Base-by-base conservation (phyloP, 148 eudicot species). In the Hydrangea macrophylla region DNA sequence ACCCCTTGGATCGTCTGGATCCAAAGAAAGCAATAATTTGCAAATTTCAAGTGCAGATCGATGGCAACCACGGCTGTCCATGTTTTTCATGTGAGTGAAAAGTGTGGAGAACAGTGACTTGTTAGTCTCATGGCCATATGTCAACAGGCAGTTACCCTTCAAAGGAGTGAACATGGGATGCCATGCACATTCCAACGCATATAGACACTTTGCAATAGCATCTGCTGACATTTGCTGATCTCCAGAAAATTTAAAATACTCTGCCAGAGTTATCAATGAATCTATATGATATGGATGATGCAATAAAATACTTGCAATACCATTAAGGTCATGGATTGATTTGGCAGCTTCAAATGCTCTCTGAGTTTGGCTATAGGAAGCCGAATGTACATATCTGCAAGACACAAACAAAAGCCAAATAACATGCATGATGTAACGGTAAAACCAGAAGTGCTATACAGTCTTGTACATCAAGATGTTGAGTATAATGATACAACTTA, bases 131-230 rank as follows among this genome's bases (percentile, higher is more conserved):
- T 90, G 92, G 54, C 67, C 64, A 78, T 82, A 88, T 72, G 90
- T 90, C 61, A 94, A 61, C 60, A 68, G 83, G 75, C 89, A 88
- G 37, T 85, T 84, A 8, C 88, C 94, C 74, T 83, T 81, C 55
- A 84, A 78, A 28, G 99, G 96, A 65, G 70, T 84, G 74, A 94
- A 94, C 84, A 86, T 75, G 33, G 97, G 91, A 79, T 86, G 96
- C 97, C 96, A 94, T 51, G 99, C 99, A 76, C 99, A 94, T 75
- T 94, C 99, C 75, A 94, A 71, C 56, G 96, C 93, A 72, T 90
- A 93, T 36, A 93, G 80, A 78, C 92, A 88, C 73, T 90, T 93
- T 35, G 87, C 84, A 50, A 73, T 72, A 33, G 85, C 68, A 78
- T 94, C 96, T 27, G 95, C 85, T 9, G 99, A 82, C 85, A 86